Base-by-base conservation (phyloP, 73 alveolate species). In the Paramecium primaurelia region DNA sequence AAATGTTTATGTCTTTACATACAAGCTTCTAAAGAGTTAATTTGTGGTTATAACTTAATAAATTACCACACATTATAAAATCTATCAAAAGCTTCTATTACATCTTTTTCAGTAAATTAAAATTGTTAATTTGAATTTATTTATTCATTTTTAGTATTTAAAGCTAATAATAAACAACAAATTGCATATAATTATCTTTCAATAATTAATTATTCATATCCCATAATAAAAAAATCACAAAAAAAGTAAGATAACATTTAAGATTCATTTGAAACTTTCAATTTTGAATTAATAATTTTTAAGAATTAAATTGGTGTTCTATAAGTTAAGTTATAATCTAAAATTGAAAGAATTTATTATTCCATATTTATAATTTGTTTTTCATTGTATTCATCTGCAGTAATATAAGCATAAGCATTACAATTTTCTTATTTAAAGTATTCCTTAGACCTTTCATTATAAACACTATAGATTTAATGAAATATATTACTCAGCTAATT, bases 401-500 rank as follows among this genome's bases (percentile, higher is more conserved):
- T 97, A n/a, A 97, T 96, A 37, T 97, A 97, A 12, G 98, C 95
- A 88, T 97, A 97, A 77, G 97, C 99, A 3, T 93, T 87, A 2
- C 99, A 93, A 59, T 97, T 97, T 71, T 97, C 99, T 93, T 97
- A 95, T 88, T 96, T 88, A 86, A 96, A 97, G 88, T 96, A 97
- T 84, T 97, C 99, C 90, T 96, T 97, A 22, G 98, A 94, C 77
- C 96, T 94, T 93, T 97, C 99, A 88, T 95, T 94, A 77, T 94
- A 97, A 2, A 95, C 97, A 84, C 93, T 87, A 64, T 37, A 44
- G 38, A 16, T 22, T n/a, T 47, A 87, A 60, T 5, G 4, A 32
- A 20, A 68, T 64, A 86, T 54, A 49, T 54, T 54, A 64, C 93
- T 97, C 99, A 7, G 99, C 99, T 16, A 97, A 95, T 92, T 98